Percentiles rank a stretch among this genome's conserved stretches.
These are phyloP conservation scores for Hamigera avellanea DNA, from an alignment of 495 filamentous ascomycete species.

Conservation along the genomic window DNA sequence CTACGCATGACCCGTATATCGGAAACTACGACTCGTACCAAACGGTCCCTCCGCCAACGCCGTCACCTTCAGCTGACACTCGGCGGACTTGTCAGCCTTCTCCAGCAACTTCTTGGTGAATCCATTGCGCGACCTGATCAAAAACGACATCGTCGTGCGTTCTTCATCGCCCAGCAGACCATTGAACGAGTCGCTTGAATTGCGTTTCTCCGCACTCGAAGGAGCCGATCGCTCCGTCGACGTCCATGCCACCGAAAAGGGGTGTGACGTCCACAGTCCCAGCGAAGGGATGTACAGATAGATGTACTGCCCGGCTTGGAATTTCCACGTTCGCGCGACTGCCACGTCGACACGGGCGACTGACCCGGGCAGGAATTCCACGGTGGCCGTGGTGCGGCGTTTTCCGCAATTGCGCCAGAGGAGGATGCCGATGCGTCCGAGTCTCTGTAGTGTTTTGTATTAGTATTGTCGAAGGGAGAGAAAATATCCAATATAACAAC, in stretches of 20 bases:
- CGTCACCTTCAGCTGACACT: slow-evolving; percentile 29
- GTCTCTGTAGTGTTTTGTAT: slow-evolving; percentile 49
- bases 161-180: slow-evolving; percentile 19
- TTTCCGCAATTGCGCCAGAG: slow-evolving; percentile 49
- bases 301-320: slow-evolving; percentile 42
- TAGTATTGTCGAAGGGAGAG: slow-evolving; percentile 28
- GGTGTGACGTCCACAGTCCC: slow-evolving; percentile 42
- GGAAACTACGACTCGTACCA: no score
- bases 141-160: slow-evolving; percentile 34
- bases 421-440: slow-evolving; percentile 35
- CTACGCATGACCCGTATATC: neutral
- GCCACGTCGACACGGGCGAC: slow-evolving; percentile 38
- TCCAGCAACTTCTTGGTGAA: slow-evolving; percentile 41
- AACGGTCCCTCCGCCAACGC: slow-evolving; percentile 47
- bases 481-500: slow-evolving; percentile 34
- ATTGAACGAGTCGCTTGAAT: slow-evolving; percentile 23
- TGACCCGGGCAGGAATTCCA: slow-evolving; percentile 41
- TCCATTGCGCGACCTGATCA: slow-evolving; percentile 43
- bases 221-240: slow-evolving; percentile 6
- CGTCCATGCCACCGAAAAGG: slow-evolving; percentile 46
- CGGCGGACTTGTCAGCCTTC: slow-evolving; percentile 26
- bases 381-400: slow-evolving; percentile 30
- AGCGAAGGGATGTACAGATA: slow-evolving; percentile 44
- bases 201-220: slow-evolving; percentile 19
- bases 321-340: slow-evolving; percentile 35